These are phyloP conservation scores for Aspergillus quadricinctus DNA, from an alignment of 2,329 filamentous ascomycete genomes.

Conservation along the genomic window DNA sequence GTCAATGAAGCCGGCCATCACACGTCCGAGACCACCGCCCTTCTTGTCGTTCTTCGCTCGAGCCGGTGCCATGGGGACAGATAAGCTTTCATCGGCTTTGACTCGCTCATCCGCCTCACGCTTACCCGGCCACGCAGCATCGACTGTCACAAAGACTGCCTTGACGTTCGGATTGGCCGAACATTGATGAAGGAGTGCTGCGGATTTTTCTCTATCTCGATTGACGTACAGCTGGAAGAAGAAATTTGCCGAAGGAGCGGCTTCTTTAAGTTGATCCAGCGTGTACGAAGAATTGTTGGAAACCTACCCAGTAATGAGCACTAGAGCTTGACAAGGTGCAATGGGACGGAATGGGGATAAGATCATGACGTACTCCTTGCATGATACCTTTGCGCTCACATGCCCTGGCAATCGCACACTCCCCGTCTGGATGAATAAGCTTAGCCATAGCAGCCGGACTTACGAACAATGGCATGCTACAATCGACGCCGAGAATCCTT, in stretches of 20 bases:
- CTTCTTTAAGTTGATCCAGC: constrained; percentile 50
- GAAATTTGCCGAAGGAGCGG: constrained; percentile 41
- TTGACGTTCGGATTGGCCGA: constrained; percentile 40
- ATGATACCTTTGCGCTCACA: constrained; percentile 51
- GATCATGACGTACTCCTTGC: constrained; percentile 44
- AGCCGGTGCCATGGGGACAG: constrained; percentile 42
- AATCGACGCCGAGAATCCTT: constrained; percentile 51
- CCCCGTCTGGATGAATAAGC: constrained; percentile 61
- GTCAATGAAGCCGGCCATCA: constrained; percentile 52
- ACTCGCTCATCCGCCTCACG: constrained; percentile 56
- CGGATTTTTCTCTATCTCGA: constrained; percentile 47
- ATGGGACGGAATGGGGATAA: neutral
- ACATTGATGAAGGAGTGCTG: constrained; percentile 42
- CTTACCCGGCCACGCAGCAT: constrained; percentile 52
- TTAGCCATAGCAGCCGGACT: constrained; percentile 62
- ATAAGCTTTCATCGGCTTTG: constrained; percentile 42
- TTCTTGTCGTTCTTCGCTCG: constrained; percentile 48
- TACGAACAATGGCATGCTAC: constrained; percentile 58
- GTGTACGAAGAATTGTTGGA: constrained; percentile 60
- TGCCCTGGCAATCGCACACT: constrained; percentile 54
- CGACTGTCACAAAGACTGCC: constrained; percentile 52
- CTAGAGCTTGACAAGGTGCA: constrained; percentile 1
- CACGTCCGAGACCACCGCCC: constrained; percentile 49
- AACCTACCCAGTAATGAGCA: constrained; percentile 32
- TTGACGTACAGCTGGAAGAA: constrained; percentile 57